These are phyloP conservation scores for Durotheca rogersii DNA, from an alignment of 495 filamentous ascomycete genomes.

Conservation along the genomic window DNA sequence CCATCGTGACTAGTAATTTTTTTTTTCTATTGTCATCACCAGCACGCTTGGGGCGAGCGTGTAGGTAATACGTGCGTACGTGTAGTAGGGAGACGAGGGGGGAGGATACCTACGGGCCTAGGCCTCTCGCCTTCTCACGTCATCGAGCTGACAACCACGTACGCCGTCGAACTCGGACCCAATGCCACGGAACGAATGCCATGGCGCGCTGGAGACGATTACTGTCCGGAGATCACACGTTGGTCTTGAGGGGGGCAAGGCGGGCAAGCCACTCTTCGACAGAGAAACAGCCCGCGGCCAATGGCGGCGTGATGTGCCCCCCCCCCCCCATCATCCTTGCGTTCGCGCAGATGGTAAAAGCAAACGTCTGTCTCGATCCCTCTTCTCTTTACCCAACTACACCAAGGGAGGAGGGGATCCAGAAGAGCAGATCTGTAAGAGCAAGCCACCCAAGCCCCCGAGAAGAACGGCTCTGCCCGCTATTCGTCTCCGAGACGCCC, in stretches of 20 bases:
- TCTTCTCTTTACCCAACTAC: no score
- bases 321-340: constrained; percentile 16
- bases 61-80: no score
- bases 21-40: no score
- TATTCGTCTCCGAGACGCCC: constrained; percentile 7
- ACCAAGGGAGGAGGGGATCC: no score
- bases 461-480: constrained; percentile 3
- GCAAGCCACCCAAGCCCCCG: neutral
- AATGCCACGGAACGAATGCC: neutral
- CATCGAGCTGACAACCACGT: neutral
- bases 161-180: no score
- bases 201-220: constrained; percentile 1
- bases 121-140: neutral
- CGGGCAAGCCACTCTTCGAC: no score
- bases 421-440: constrained; percentile 3
- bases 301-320: constrained; percentile 1
- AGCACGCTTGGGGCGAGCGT: no score
- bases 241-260: neutral
- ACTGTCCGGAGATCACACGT: constrained; percentile 1
- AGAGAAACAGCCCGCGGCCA: constrained; percentile 13
- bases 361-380: constrained; percentile 8
- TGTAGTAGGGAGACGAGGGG: neutral
- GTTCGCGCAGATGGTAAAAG: constrained; percentile 14
- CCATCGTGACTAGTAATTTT: no score
- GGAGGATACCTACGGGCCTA: neutral